A percentile compares a stretch with the other conserved stretches of the same genome.
These are phyloP conservation scores for Trametes polyzona DNA, from an alignment of 1,284 basidiomycete genomes.

Conservation along the genomic window DNA sequence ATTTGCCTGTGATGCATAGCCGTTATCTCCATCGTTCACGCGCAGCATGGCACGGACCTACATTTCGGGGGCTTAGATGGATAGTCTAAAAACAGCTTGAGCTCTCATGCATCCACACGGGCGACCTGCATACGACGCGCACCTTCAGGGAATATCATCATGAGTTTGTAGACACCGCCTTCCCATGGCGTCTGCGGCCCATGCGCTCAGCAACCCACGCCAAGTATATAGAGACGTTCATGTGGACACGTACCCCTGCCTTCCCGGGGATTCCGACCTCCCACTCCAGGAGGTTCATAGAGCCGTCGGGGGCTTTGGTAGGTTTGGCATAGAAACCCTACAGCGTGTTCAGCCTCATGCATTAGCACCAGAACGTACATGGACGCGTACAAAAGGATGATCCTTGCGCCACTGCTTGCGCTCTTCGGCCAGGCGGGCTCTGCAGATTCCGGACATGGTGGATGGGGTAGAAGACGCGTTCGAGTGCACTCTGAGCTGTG, in stretches of 20 bases:
- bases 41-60: slow-evolving; percentile 40
- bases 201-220: slow-evolving; percentile 31
- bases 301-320: slow-evolving; percentile 86
- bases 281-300: slow-evolving; percentile 97
- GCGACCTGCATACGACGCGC: slow-evolving; percentile 16
- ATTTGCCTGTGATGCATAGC: slow-evolving; percentile 78
- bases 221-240: slow-evolving; percentile 19
- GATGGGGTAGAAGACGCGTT: slow-evolving; percentile 18
- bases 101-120: slow-evolving; percentile 21
- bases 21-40: slow-evolving; percentile 4
- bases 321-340: slow-evolving; percentile 98
- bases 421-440: slow-evolving; percentile 91
- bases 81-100: slow-evolving; percentile 64
- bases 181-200: slow-evolving; percentile 90
- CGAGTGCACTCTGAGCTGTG: slow-evolving; percentile 10
- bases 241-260: slow-evolving; percentile 59
- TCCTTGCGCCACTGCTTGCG: slow-evolving; percentile 99
- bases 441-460: slow-evolving; percentile 80
- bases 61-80: slow-evolving; percentile 97
- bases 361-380: background rate
- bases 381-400: slow-evolving; percentile 90
- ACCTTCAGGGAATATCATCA: slow-evolving; percentile 97
- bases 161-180: slow-evolving; percentile 91
- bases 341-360: slow-evolving; percentile 15
- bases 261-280: slow-evolving; percentile 97